Percentiles rank a stretch among this genome's conserved stretches.
phyloP scores from a whole-genome alignment of 257 asterid genomes.

The Solanum tarapatanum region DNA sequence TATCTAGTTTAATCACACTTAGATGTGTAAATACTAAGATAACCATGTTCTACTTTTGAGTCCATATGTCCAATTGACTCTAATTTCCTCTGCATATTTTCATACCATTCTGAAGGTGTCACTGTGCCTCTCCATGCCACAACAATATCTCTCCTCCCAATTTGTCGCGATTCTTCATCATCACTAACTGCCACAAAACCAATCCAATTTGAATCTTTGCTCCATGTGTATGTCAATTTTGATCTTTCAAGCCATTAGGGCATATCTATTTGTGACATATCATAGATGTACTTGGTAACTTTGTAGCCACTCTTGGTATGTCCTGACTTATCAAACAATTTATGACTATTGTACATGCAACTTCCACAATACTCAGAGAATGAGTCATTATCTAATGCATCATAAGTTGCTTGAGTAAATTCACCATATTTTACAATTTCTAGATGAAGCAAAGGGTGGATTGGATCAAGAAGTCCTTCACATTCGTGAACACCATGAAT shows the following conservation, averaged over 20 bases:
- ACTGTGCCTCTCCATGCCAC: slow-evolving; percentile 84
- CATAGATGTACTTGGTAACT: slow-evolving; percentile 47
- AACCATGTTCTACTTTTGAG: slow-evolving; percentile 62
- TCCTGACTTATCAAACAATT: slow-evolving; percentile 36
- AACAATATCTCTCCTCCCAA: slow-evolving; percentile 15
- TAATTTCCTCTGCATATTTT: slow-evolving; percentile 47
- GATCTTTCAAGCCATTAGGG: slow-evolving; percentile 61
- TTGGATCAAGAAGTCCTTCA: slow-evolving; percentile 53
- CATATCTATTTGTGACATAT: slow-evolving; percentile 55
- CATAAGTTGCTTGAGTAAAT: slow-evolving; percentile 66
- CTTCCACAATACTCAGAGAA: slow-evolving; percentile 63
- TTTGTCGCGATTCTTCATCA: slow-evolving; percentile 26
- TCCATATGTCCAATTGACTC: slow-evolving; percentile 50
- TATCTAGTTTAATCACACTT: slow-evolving; percentile 46
- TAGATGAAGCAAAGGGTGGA: slow-evolving; percentile 48
- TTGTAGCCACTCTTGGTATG: slow-evolving; percentile 31
- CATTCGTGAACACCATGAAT: slow-evolving; percentile 50
- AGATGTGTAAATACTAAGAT: slow-evolving; percentile 65
- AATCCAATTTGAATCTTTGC: slow-evolving; percentile 77
- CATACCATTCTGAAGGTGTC: slow-evolving; percentile 68
- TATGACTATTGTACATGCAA: slow-evolving; percentile 36
- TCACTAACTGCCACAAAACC: slow-evolving; percentile 65
- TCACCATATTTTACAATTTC: slow-evolving; percentile 75
- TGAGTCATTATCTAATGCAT: slow-evolving; percentile 54
- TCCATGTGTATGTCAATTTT: slow-evolving; percentile 39